Conservation (phyloP, 2,329 filamentous ascomycete species). For the Setomelanomma holmii region DNA sequence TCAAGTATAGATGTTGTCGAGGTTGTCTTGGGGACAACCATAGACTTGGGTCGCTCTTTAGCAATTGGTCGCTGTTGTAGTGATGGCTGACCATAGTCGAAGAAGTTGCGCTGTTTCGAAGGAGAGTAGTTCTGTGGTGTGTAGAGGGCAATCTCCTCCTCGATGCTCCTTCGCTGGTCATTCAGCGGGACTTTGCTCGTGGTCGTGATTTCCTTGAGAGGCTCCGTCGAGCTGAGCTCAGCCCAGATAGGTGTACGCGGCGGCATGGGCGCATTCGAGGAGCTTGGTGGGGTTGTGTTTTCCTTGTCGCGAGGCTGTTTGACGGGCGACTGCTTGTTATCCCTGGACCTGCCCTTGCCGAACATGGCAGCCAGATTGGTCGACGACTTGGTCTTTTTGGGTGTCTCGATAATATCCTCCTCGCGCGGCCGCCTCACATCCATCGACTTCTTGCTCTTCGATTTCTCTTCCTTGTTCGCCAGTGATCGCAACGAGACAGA, state of each 20-base stretch:
- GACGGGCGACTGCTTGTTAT: conserved; percentile 57
- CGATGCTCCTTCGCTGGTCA: conserved; percentile 53
- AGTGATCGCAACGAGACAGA: conserved; percentile 61
- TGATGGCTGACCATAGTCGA: conserved; percentile 58
- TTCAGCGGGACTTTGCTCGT: conserved; percentile 55
- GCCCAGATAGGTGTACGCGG: conserved; percentile 77
- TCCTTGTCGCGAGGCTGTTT: conserved; percentile 73
- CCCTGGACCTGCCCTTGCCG: conserved; percentile 73
- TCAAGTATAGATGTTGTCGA: conserved; percentile 52
- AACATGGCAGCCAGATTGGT: conserved; percentile 82
- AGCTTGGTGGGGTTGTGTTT: conserved; percentile 71
- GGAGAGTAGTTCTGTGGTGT: conserved; percentile 67
- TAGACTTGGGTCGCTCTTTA: conserved; percentile 61
- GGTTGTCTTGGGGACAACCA: conserved; percentile 52
- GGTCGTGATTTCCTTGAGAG: conserved; percentile 36
- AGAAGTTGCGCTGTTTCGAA: conserved; percentile 68
- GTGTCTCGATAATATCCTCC: conserved; percentile 48
- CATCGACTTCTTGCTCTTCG: conserved; percentile 38
- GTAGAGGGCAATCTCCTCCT: conserved; percentile 65
- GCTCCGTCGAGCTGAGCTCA: conserved; percentile 66
- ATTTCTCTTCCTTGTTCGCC: conserved; percentile 52
- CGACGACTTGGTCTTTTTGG: conserved; percentile 80
- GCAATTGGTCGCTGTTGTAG: conserved; percentile 38
- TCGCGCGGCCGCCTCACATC: conserved; percentile 39
- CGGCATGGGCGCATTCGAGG: conserved; percentile 50